phyloP scores from a whole-genome alignment of 1,284 basidiomycete genomes.

The Rugosomyces carneus region DNA sequence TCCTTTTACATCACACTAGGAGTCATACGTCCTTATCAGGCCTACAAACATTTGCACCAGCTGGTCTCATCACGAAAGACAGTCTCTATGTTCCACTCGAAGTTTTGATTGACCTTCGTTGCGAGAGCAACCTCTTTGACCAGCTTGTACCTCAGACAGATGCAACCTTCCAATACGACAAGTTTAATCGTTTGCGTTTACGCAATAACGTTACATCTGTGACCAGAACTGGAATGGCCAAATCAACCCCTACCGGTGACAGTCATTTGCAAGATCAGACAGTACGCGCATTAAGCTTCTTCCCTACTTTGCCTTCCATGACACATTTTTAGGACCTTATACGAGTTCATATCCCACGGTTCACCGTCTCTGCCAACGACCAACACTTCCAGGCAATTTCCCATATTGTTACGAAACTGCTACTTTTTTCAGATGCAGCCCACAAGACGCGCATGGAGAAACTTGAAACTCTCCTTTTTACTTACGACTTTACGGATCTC shows the following conservation, averaged over 20 bases:
- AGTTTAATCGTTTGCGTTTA: constrained; percentile 88
- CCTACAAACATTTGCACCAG: constrained; percentile 86
- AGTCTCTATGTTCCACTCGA: constrained; percentile 76
- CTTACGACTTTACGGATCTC: constrained; percentile 87
- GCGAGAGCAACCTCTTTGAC: constrained; percentile 80
- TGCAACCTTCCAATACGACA: constrained; percentile 85
- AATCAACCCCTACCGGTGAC: constrained; percentile 21
- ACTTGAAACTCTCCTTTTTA: constrained; percentile 82
- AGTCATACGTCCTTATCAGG: constrained; percentile 74
- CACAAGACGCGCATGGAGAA: constrained; percentile 73
- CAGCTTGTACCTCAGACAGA: constrained; percentile 88
- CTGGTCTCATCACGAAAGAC: constrained; percentile 30
- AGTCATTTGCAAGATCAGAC: constrained; percentile 80
- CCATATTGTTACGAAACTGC: constrained; percentile 81
- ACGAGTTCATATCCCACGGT: constrained; percentile 74
- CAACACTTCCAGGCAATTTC: constrained; percentile 86
- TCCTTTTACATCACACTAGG: constrained; percentile 33
- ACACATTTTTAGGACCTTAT: constrained; percentile 63
- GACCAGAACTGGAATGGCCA: constrained; percentile 25
- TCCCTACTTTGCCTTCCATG: neutral
- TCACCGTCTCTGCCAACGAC: constrained; percentile 86
- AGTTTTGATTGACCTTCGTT: constrained; percentile 79
- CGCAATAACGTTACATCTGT: constrained; percentile 62
- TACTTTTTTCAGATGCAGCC: constrained; percentile 85
- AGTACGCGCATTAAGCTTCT: constrained; percentile 31